Evolutionary conservation across 2,329 filamentous ascomycete species (phyloP).

Genomic region (Triangularia setosa): DNA sequence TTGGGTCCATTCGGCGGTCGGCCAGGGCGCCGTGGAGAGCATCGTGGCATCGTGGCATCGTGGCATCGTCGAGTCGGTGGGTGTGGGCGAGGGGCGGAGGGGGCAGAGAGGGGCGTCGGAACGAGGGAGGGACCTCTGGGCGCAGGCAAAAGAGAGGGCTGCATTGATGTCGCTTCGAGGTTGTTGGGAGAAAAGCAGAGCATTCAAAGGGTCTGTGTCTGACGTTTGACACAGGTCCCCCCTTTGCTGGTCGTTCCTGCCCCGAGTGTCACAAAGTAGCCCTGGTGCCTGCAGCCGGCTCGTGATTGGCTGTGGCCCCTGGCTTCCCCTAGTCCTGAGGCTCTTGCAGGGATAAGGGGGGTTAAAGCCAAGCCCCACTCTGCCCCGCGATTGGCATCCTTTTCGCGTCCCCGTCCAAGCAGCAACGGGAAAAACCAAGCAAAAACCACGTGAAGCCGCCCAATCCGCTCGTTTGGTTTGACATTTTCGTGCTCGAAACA

Average conservation of each 20-base stretch:
- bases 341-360: constrained; percentile 21
- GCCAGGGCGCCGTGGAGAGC: constrained; percentile 1
- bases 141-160: neutral
- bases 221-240: constrained; percentile 38
- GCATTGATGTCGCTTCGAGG: constrained; percentile 24
- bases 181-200: constrained; percentile 23
- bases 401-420: neutral
- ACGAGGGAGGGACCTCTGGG: neutral
- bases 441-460: constrained; percentile 1
- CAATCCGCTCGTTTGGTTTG: constrained; percentile 32
- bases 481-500: constrained; percentile 33
- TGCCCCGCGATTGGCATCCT: constrained; percentile 14
- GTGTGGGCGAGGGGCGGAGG: neutral
- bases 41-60: neutral
- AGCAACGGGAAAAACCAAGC: neutral
- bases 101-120: constrained; percentile 1
- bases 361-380: constrained; percentile 4
- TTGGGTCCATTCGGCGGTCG: neutral
- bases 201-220: constrained; percentile 31
- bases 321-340: constrained; percentile 21
- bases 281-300: constrained; percentile 17
- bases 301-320: constrained; percentile 20
- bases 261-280: constrained; percentile 27
- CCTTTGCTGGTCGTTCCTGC: constrained; percentile 36
- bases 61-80: neutral